phyloP scores from a whole-genome alignment of 1,139 yeast genomes.

The Saccharomycopsis crataegensis region DNA sequence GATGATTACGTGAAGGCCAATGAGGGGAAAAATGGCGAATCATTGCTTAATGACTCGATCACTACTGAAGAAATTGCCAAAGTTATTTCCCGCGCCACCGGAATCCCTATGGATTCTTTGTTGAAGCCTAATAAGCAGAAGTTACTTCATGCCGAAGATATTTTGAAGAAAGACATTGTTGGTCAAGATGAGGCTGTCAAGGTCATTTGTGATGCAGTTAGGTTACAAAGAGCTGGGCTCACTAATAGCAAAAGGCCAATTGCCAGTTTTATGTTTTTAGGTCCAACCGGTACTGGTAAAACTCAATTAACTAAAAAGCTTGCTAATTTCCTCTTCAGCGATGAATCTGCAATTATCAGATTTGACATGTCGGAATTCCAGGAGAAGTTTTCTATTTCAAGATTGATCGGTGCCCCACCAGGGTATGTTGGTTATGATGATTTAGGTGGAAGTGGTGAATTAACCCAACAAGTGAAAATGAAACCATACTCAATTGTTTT shows the following conservation, averaged over 20 bases:
- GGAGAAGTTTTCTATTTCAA: conserved; percentile 83
- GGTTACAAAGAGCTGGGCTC: conserved; percentile 92
- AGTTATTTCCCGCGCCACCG: conserved; percentile 91
- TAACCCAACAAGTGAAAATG: conserved; percentile 91
- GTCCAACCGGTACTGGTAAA: conserved; percentile 98
- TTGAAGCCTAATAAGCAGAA: conserved; percentile 94
- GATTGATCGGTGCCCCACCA: conserved; percentile 96
- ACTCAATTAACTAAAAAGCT: conserved; percentile 89
- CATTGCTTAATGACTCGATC: conserved; percentile 80
- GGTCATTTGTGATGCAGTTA: conserved; percentile 88
- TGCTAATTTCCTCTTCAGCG: conserved; percentile 87
- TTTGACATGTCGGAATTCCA: conserved; percentile 98
- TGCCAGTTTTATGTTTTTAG: conserved; percentile 91
- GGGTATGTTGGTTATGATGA: conserved; percentile 96
- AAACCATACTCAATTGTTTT: conserved; percentile 89
- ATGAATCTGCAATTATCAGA: conserved; percentile 75
- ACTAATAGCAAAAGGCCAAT: conserved; percentile 92
- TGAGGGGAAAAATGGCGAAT: conserved; percentile 23
- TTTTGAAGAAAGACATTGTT: conserved; percentile 69
- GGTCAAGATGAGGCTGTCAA: conserved; percentile 95
- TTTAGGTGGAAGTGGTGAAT: conserved; percentile 63
- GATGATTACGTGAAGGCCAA: conserved; percentile 20
- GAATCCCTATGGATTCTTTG: conserved; percentile 87
- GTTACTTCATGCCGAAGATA: conserved; percentile 76
- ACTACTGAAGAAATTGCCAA: conserved; percentile 89